Conservation (phyloP, 2,329 filamentous ascomycete species). For the Colletotrichum scovillei region DNA sequence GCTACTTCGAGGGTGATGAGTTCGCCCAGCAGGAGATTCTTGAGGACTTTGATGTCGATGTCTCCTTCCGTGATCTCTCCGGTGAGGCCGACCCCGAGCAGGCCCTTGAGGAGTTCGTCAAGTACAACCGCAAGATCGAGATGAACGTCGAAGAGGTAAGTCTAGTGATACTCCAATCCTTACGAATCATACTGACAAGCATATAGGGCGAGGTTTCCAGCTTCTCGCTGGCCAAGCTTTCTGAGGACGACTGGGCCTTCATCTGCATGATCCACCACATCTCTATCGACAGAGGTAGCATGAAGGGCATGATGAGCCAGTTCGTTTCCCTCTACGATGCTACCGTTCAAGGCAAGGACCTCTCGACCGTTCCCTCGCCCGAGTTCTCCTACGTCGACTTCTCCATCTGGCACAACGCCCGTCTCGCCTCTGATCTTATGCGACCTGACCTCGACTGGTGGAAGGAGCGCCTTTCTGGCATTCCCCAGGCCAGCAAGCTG, state of each 20-base stretch:
- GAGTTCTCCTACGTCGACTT: conserved; percentile 41
- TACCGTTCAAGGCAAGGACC: conserved; percentile 35
- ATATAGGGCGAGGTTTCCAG: background rate
- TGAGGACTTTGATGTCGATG: background rate
- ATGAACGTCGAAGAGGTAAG: background rate
- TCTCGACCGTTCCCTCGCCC: conserved; percentile 38
- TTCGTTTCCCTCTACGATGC: conserved; percentile 40
- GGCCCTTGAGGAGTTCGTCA: background rate
- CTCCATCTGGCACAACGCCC: conserved; percentile 42
- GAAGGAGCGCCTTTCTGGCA: conserved; percentile 37
- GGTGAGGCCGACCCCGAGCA: background rate
- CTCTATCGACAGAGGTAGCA: conserved; percentile 39
- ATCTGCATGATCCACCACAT: conserved; percentile 41
- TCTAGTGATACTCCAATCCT: background rate
- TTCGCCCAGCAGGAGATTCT: background rate
- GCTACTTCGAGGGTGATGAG: background rate
- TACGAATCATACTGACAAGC: background rate
- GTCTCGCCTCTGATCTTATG: conserved; percentile 39
- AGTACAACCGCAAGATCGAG: background rate
- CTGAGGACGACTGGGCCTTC: conserved; percentile 38
- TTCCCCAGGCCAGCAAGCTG: conserved; percentile 38
- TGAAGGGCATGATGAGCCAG: conserved; percentile 39
- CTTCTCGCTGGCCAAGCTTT: conserved; percentile 38
- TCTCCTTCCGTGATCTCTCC: background rate
- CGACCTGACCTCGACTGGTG: conserved; percentile 41